phyloP scores from a whole-genome alignment of 805 yeast species.

The Candida anglica region DNA sequence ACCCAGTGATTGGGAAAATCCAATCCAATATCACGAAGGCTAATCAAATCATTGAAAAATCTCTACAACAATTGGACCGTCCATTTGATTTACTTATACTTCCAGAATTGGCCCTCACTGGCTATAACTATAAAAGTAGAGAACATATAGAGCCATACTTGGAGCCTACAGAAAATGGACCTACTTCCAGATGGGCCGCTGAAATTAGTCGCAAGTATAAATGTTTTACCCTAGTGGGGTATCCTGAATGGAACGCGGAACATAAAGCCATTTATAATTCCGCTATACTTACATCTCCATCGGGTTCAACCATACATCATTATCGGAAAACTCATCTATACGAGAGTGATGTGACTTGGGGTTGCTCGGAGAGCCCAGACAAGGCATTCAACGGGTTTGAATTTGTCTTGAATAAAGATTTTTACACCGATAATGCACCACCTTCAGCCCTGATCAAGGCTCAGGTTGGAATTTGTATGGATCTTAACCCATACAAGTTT shows the following conservation, averaged over 20 bases:
- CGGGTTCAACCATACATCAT: conserved; percentile 56
- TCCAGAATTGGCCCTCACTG: conserved; percentile 84
- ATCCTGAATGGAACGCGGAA: conserved; percentile 54
- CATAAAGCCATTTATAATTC: conserved; percentile 55
- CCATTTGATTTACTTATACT: conserved; percentile 63
- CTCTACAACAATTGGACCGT: conserved; percentile 15
- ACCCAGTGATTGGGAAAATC: conserved; percentile 58
- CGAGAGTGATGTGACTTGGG: conserved; percentile 79
- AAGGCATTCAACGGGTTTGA: conserved; percentile 51
- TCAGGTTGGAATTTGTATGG: conserved; percentile 90
- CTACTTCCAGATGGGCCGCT: conserved; percentile 53
- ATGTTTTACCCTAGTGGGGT: conserved; percentile 76
- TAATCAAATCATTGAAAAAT: conserved; percentile 30
- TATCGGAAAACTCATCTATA: conserved; percentile 77
- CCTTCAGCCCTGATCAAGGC: conserved; percentile 20
- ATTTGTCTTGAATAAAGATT: conserved; percentile 22
- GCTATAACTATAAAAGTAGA: conserved; percentile 61
- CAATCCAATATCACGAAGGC: conserved; percentile 52
- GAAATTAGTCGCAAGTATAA: conserved; percentile 43
- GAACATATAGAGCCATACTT: conserved; percentile 54
- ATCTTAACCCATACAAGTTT: conserved; percentile 81
- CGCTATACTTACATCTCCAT: conserved; percentile 58
- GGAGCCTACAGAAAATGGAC: conserved; percentile 45
- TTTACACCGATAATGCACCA: conserved; percentile 9
- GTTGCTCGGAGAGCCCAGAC: conserved; percentile 55